These are phyloP conservation scores for Oryza brachyantha DNA, from an alignment of 176 grass and related monocot genomes.

Conservation along the genomic window DNA sequence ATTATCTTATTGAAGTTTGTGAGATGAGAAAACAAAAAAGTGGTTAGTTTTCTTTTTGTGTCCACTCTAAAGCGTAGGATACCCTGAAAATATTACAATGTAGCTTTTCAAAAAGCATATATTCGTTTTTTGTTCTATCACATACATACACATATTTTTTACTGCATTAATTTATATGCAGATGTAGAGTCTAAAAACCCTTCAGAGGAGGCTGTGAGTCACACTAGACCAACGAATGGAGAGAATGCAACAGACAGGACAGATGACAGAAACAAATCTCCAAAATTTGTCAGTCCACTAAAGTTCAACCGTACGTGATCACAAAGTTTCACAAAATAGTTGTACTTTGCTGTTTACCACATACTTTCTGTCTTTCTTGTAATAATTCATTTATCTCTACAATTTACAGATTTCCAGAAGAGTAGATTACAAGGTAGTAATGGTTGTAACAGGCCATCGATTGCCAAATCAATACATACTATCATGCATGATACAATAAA, in stretches of 20 bases:
- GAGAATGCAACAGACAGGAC: conserved; percentile 27
- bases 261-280: conserved; percentile 21
- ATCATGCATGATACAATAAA: conserved; percentile 29
- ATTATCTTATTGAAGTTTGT: conserved; percentile 62
- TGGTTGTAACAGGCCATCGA: conserved; percentile 1
- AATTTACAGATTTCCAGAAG: conserved; percentile 32
- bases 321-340: background rate
- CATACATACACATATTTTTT: background rate
- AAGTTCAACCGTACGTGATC: conserved; percentile 32
- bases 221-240: background rate
- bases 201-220: conserved; percentile 24
- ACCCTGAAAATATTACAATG: background rate
- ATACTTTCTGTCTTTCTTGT: background rate
- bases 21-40: conserved; percentile 38
- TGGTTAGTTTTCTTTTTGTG: conserved; percentile 41
- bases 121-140: conserved; percentile 12
- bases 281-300: conserved; percentile 46
- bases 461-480: conserved; percentile 20
- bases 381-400: conserved; percentile 12
- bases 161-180: conserved; percentile 3
- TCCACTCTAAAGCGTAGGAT: background rate
- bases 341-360: background rate
- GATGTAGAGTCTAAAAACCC: conserved; percentile 24
- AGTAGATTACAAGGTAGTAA: conserved; percentile 6
- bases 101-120: background rate